A percentile compares a stretch with the other conserved stretches of the same genome.
Conservation (phyloP, 2,329 filamentous ascomycete species). For the Corinectria fuckeliana region DNA sequence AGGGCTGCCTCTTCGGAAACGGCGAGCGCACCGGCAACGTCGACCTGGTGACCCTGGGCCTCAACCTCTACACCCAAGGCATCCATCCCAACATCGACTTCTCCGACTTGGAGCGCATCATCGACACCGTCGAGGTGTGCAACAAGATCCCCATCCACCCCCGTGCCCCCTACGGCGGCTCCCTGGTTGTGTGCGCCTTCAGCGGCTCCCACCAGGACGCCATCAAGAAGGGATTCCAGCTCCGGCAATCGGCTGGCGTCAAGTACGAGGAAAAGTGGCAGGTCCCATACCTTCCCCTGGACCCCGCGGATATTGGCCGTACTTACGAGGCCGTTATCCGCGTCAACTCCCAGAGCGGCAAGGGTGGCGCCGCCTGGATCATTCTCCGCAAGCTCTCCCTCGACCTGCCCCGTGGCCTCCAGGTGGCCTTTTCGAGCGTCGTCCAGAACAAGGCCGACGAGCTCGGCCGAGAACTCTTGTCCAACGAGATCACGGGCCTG, state of each 20-base stretch:
- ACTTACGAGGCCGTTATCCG: constrained; percentile 99
- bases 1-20: constrained; percentile 90
- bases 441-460: constrained; percentile 84
- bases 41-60: constrained; percentile 87
- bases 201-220: constrained; percentile 93
- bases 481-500: constrained; percentile 83
- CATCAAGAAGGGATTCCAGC: constrained; percentile 88
- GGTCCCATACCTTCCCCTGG: constrained; percentile 90
- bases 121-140: constrained; percentile 87
- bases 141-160: constrained; percentile 95
- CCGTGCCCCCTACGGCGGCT: constrained; percentile 87
- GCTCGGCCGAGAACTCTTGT: constrained; percentile 82
- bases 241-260: constrained; percentile 66
- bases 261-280: constrained; percentile 75
- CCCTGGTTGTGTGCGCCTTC: constrained; percentile 91
- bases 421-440: constrained; percentile 87
- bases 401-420: constrained; percentile 89
- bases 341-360: constrained; percentile 95
- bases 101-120: constrained; percentile 84
- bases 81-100: constrained; percentile 87
- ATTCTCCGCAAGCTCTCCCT: constrained; percentile 88
- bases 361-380: constrained; percentile 94
- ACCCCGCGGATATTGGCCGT: constrained; percentile 90
- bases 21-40: constrained; percentile 96
- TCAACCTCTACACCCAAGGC: constrained; percentile 96